Evolutionary conservation across 1,139 yeast species (phyloP), one percentile per base, ranked within the genome.

Genomic region (Yamadazyma friedrichii): DNA sequence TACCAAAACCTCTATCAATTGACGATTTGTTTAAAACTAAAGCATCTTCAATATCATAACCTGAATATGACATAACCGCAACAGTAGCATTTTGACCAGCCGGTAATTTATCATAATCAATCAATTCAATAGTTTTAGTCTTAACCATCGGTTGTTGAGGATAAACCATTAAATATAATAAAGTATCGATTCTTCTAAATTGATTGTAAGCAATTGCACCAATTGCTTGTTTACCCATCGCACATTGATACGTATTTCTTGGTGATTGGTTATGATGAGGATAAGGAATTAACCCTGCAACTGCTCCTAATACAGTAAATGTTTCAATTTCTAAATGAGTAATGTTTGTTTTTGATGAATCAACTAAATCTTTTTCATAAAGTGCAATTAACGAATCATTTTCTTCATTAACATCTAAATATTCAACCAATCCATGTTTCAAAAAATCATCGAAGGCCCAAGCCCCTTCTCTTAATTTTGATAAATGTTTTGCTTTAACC

Each of bases 131-230:
- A 1, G 99, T 94, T 61, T 91, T 88, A 6, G 98, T 89, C 65
- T 93, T 93, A 26, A 94, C 99, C 97, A 93, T 88, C 1, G 99
- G 99, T 60, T 91, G 97, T 65, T 93, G 98, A 8, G 99, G 99
- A 60, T 94, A 93, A 13, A 91, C 96, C 96, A 93, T 88, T 53
- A 93, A 74, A 61, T 93, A 93, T 50, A 94, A 71, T 55, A 93
- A 69, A 0, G 99, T 94, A 59, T 93, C 99, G 53, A 93, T 93
- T 65, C 99, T 82, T 60, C 89, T 80, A 67, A 93, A 87, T 65
- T 93, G 98, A 64, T 93, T 93, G 64, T 93, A 93, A 22, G 95
- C 97, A 65, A 94, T 94, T 8, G 98, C 98, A 51, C 99, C 99
- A 64, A 93, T 93, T 16, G 98, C 98, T 70, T 93, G 99, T 71